A percentile compares a stretch with the other conserved stretches of the same genome.
Conservation (phyloP, 306 rosid genomes). For the Begonia loranthoides region DNA sequence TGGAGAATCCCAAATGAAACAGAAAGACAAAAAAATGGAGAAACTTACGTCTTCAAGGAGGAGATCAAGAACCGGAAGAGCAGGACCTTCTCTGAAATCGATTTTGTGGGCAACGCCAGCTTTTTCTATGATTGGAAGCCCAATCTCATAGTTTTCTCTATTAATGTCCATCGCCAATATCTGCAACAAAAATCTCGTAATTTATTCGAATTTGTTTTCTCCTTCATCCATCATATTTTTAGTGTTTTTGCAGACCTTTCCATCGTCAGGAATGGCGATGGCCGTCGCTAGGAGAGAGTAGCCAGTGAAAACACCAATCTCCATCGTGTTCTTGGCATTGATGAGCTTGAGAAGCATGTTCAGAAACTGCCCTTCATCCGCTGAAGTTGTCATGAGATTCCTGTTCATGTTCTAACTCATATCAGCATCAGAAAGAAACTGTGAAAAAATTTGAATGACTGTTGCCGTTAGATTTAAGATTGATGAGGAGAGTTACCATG, state of each 20-base stretch:
- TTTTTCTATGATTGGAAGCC: too few relatives aligned
- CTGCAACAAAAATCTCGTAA: constrained; percentile 11
- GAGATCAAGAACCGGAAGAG: constrained; percentile 75
- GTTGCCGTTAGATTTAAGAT: too few relatives aligned
- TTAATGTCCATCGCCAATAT: constrained; percentile 90
- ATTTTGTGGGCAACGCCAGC: constrained; percentile 92
- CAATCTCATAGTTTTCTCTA: constrained; percentile 77
- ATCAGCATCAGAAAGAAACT: neutral
- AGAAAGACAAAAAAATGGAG: neutral
- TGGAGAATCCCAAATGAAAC: too few relatives aligned
- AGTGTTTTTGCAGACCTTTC: constrained; percentile 34
- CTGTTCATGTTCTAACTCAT: neutral
- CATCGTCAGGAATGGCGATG: constrained; percentile 84
- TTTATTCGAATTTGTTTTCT: neutral
- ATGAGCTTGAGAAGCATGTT: constrained; percentile 44
- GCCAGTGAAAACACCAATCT: constrained; percentile 88
- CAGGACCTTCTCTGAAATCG: constrained; percentile 90
- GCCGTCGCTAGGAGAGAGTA: constrained; percentile 94
- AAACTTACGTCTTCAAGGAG: constrained; percentile 49
- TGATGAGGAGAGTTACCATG: constrained; percentile 6
- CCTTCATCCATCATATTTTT: neutral
- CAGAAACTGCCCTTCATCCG: constrained; percentile 14
- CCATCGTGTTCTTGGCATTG: too few relatives aligned
- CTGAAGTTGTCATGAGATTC: constrained; percentile 11
- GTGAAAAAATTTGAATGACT: too few relatives aligned